phyloP scores from a whole-genome alignment of 2,329 filamentous ascomycete species.

The Colletotrichum eleusines region DNA sequence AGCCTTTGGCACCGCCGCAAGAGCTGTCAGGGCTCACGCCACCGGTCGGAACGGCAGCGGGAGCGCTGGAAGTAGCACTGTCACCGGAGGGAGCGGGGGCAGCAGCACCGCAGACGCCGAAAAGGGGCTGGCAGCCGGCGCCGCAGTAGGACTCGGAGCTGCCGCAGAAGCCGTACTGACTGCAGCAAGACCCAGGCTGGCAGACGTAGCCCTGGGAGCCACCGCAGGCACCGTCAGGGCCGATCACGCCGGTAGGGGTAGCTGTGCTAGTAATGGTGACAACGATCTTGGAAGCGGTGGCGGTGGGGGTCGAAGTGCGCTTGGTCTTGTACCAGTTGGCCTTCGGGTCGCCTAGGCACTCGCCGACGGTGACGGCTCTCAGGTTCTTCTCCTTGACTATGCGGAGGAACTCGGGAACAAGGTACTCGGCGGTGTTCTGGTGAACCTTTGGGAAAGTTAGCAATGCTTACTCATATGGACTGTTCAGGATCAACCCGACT shows the following conservation, averaged over 20 bases:
- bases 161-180: slow-evolving; percentile 44
- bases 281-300: slow-evolving; percentile 34
- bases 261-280: slow-evolving; percentile 41
- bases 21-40: slow-evolving; percentile 34
- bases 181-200: slow-evolving; percentile 41
- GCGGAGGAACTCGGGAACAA: slow-evolving; percentile 39
- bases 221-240: slow-evolving; percentile 38
- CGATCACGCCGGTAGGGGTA: slow-evolving; percentile 40
- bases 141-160: slow-evolving; percentile 41
- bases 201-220: slow-evolving; percentile 40
- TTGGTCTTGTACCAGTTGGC: slow-evolving; percentile 58
- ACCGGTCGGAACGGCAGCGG: slow-evolving; percentile 26
- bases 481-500: slow-evolving; percentile 53
- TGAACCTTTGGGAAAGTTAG: slow-evolving; percentile 41
- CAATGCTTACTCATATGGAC: slow-evolving; percentile 56
- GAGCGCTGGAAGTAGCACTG: slow-evolving; percentile 22
- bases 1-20: slow-evolving; percentile 34
- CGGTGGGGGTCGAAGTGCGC: slow-evolving; percentile 41
- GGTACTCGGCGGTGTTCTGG: slow-evolving; percentile 43
- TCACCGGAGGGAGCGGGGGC: slow-evolving; percentile 25
- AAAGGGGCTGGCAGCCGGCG: slow-evolving; percentile 41
- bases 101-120: slow-evolving; percentile 42
- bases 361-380: slow-evolving; percentile 57
- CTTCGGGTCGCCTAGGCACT: slow-evolving; percentile 59
- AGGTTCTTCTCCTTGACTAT: slow-evolving; percentile 46